Evolutionary conservation across 306 rosid species (phyloP).

Genomic region (Geum urbanum): DNA sequence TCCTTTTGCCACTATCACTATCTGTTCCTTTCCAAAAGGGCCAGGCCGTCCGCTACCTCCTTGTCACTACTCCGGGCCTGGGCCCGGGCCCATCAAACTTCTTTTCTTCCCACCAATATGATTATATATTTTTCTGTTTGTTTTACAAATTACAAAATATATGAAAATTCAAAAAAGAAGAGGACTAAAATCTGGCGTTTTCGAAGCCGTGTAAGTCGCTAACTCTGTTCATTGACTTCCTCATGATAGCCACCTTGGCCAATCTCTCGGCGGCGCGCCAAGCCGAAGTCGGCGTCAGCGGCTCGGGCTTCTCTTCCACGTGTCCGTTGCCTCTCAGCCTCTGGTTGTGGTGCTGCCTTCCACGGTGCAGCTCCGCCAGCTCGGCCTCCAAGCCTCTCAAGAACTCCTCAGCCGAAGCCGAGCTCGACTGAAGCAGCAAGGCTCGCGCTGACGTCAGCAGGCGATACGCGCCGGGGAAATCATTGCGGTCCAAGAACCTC

Average conservation of each 20-base stretch:
- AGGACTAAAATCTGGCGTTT: slow-evolving; percentile 83
- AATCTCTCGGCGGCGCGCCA: slow-evolving; percentile 94
- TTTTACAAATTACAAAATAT: slow-evolving; percentile 48
- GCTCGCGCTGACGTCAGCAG: slow-evolving; percentile 75
- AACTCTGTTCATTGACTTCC: slow-evolving; percentile 95
- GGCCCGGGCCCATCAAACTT: slow-evolving; percentile 19
- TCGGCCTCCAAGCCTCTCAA: slow-evolving; percentile 63
- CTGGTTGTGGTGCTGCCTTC: slow-evolving; percentile 40
- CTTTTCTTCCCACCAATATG: neutral
- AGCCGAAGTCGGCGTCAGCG: slow-evolving; percentile 89
- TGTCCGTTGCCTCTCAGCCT: slow-evolving; percentile 19
- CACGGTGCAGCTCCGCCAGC: slow-evolving; percentile 53
- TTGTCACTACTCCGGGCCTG: slow-evolving; percentile 54
- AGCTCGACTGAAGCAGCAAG: slow-evolving; percentile 46
- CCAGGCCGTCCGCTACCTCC: slow-evolving; percentile 49
- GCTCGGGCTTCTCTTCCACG: slow-evolving; percentile 61
- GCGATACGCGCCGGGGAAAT: slow-evolving; percentile 56
- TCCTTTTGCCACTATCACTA: slow-evolving; percentile 20
- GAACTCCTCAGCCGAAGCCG: slow-evolving; percentile 49
- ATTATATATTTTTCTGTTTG: slow-evolving; percentile 19
- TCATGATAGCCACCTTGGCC: slow-evolving; percentile 93
- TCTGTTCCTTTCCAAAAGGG: slow-evolving; percentile 52
- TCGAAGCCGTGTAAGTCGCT: slow-evolving; percentile 98
- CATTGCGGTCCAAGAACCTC: slow-evolving; percentile 48
- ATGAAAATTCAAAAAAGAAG: neutral